A percentile compares a stretch with the other conserved stretches of the same genome.
Evolutionary conservation across 75 land plant genomes (phyloP).

Genomic region (Selaginella moellendorffii): DNA sequence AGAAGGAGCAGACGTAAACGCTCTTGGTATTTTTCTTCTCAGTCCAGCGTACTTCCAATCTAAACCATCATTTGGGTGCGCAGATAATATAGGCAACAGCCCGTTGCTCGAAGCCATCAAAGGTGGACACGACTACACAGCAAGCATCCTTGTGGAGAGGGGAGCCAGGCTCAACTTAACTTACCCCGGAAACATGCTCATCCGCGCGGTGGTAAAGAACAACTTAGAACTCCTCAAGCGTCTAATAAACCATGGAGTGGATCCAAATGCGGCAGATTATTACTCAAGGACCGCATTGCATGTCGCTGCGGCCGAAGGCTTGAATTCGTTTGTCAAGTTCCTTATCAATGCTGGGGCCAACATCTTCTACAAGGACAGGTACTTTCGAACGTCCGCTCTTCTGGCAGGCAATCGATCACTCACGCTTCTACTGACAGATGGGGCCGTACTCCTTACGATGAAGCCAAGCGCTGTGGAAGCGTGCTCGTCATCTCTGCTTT

Average conservation of each 20-base stretch:
- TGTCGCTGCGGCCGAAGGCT: conserved; percentile 31
- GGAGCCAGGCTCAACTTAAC: conserved; percentile 23
- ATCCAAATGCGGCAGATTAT: conserved; percentile 28
- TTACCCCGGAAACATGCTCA: conserved; percentile 25
- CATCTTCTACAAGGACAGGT: conserved; percentile 33
- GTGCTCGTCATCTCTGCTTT: not conserved
- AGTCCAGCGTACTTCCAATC: not conserved
- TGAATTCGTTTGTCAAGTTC: conserved; percentile 16
- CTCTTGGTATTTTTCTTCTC: conserved; percentile 27
- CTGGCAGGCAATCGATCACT: not conserved
- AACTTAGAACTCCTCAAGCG: conserved; percentile 23
- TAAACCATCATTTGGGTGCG: not conserved
- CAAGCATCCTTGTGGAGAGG: conserved; percentile 19
- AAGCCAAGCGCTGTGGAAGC: conserved; percentile 16
- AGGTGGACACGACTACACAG: conserved; percentile 42
- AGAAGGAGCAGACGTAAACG: conserved; percentile 41
- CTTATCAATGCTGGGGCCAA: conserved; percentile 30
- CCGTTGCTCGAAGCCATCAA: conserved; percentile 73
- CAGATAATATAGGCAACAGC: conserved; percentile 70
- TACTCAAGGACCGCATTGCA: conserved; percentile 31
- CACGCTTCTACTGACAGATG: conserved; percentile 28
- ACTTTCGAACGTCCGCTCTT: not conserved
- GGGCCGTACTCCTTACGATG: conserved; percentile 64
- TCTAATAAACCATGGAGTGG: conserved; percentile 24
- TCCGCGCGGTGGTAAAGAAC: conserved; percentile 21